phyloP scores from a whole-genome alignment of 2,329 filamentous ascomycete genomes.

The Aspergillus quadricinctus region DNA sequence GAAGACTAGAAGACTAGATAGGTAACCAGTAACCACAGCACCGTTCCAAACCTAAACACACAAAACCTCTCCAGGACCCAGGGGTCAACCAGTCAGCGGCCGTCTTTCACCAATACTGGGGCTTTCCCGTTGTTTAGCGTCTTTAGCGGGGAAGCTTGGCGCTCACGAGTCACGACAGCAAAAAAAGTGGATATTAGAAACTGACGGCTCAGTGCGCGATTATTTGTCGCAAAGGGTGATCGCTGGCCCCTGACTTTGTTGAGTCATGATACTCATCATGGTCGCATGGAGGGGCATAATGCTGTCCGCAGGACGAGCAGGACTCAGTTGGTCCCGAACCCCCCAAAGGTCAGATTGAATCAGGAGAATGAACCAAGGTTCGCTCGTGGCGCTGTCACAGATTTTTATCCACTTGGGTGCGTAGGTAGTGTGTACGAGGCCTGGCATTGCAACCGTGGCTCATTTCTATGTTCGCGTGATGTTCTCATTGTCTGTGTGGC shows the following conservation, averaged over 20 bases:
- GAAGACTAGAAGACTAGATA: too few relatives aligned
- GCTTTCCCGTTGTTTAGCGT: slow-evolving; percentile 4
- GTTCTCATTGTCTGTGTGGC: neutral
- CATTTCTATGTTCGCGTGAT: neutral
- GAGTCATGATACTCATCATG: neutral
- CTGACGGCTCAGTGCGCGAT: neutral
- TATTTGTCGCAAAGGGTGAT: neutral
- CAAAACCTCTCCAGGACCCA: neutral
- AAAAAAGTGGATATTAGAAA: neutral
- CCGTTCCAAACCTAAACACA: neutral
- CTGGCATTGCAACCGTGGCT: neutral
- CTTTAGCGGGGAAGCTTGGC: slow-evolving; percentile 14
- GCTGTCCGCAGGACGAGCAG: too few relatives aligned
- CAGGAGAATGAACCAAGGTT: slow-evolving; percentile 1
- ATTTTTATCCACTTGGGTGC: neutral
- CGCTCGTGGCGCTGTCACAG: neutral
- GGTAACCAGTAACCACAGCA: too few relatives aligned
- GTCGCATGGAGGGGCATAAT: neutral
- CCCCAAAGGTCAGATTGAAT: neutral
- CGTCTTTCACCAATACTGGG: neutral
- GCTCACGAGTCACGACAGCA: neutral
- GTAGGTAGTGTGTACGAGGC: neutral
- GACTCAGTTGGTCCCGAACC: neutral
- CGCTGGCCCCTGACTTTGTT: neutral
- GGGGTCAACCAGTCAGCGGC: neutral